Evolutionary conservation across 371 early-diverging fungal species (phyloP).

Genomic region (Modicella reniformis): DNA sequence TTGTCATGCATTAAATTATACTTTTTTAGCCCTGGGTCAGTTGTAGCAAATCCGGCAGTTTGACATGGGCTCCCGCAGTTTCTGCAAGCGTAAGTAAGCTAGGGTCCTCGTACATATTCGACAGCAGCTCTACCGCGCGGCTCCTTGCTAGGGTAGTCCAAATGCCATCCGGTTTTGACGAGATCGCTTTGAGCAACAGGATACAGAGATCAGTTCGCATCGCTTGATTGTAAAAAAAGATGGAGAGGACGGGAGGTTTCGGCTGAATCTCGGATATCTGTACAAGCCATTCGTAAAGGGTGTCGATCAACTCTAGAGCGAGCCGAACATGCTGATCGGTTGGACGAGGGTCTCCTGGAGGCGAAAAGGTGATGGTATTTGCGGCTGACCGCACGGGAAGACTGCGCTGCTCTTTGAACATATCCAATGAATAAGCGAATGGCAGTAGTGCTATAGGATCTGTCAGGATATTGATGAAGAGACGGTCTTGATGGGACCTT

Average conservation of each 20-base stretch:
- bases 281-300: slow-evolving; percentile 28
- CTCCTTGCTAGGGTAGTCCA: slow-evolving; percentile 21
- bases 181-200: slow-evolving; percentile 25
- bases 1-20: slow-evolving; percentile 17
- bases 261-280: slow-evolving; percentile 30
- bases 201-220: slow-evolving; percentile 11
- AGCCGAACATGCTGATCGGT: neutral
- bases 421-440: slow-evolving; percentile 32
- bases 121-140: slow-evolving; percentile 32
- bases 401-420: slow-evolving; percentile 25
- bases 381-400: slow-evolving; percentile 10
- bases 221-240: slow-evolving; percentile 32
- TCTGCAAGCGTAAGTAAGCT: slow-evolving; percentile 33
- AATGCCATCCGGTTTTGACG: neutral
- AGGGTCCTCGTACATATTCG: slow-evolving; percentile 45
- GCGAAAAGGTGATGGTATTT: slow-evolving; percentile 3
- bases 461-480: slow-evolving; percentile 37
- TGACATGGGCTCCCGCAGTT: neutral
- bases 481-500: slow-evolving; percentile 11
- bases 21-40: slow-evolving; percentile 32
- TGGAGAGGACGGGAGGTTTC: slow-evolving; percentile 28
- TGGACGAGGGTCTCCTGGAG: neutral
- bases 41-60: slow-evolving; percentile 35
- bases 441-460: slow-evolving; percentile 34
- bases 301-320: slow-evolving; percentile 35